Evolutionary conservation across 148 eudicot genomes (phyloP), one percentile per base, ranked within the genome.

Genomic region (Amaranthus hypochondriacus): DNA sequence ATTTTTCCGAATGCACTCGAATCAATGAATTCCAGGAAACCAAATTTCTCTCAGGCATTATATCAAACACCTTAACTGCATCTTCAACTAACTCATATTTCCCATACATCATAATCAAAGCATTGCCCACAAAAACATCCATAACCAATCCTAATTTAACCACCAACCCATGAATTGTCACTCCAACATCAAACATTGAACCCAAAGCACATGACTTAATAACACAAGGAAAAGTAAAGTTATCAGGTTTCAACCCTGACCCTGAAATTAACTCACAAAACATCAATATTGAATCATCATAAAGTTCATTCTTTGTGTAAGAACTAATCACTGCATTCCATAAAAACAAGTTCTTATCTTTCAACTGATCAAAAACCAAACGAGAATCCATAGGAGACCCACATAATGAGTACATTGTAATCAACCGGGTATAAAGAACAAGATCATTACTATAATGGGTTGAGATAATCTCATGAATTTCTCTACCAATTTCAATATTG

Each of bases 1-100:
- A 73, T 86, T 86, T 86, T 44, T 83, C 86, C 0, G 78, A 77
- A 50, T 77, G 87, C 58, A 61, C 87, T 69, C 67, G 61, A 77
- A 88, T 78, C 76, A 90, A 71, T n/a, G 96, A 82, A 68, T 90
- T 90, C 89, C 92, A 86, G 15, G 92, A 76, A 64, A 88, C 89
- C 82, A 90, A 69, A 73, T 86, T 90, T 60, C 85, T 90, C 56
- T 74, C 67, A 70, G 80, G 70, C 86, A 86, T 77, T 55, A 55
- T 13, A 8, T 79, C 79, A 79, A 88, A 90, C 85, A 90, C 74
- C 62, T 77, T 76, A 15, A 63, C 53, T 9, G 92, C 92, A 15
- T 82, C 79, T 69, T 56, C 82, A 72, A 85, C 66, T 58, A 73
- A 43, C 73, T 81, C 87, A 68, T 43, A 82, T 63, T 82, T 84